These are phyloP conservation scores for Zygoascus meyerae DNA, from an alignment of 1,139 yeast species.

Conservation along the genomic window DNA sequence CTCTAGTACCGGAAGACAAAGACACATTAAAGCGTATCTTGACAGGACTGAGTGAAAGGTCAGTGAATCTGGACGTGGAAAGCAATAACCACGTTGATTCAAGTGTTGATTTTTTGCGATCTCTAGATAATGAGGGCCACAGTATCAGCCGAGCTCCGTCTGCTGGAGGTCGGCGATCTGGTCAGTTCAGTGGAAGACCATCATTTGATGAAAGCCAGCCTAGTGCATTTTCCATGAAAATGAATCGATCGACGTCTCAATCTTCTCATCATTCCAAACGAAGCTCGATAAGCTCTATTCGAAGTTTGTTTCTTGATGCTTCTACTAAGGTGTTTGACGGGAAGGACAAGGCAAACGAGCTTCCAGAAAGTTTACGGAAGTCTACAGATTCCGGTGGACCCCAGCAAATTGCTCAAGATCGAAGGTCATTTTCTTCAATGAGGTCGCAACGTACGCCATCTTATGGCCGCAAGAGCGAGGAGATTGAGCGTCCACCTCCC, in stretches of 20 bases:
- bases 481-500: slow-evolving; percentile 1
- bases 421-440: slow-evolving; percentile 2
- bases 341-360: not conserved
- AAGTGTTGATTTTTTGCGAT: slow-evolving; percentile 55
- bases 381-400: not conserved
- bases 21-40: slow-evolving; percentile 32
- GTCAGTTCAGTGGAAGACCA: slow-evolving; percentile 7
- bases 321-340: slow-evolving; percentile 22
- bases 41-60: slow-evolving; percentile 33
- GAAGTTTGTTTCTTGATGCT: slow-evolving; percentile 32
- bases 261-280: slow-evolving; percentile 20
- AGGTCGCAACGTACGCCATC: slow-evolving; percentile 3
- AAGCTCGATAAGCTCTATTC: slow-evolving; percentile 26
- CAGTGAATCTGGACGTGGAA: slow-evolving; percentile 33
- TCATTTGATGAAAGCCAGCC: not conserved
- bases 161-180: slow-evolving; percentile 11
- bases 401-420: not conserved
- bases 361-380: too few relatives aligned
- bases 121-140: slow-evolving; percentile 38
- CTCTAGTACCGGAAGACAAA: slow-evolving; percentile 22
- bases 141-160: slow-evolving; percentile 13
- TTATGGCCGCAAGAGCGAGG: slow-evolving; percentile 4
- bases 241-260: slow-evolving; percentile 8
- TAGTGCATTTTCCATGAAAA: slow-evolving; percentile 1
- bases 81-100: slow-evolving; percentile 38